A percentile compares a stretch with the other conserved stretches of the same genome.
phyloP scores from a whole-genome alignment of 345 rosid genomes.

The Sonneratia alba region DNA sequence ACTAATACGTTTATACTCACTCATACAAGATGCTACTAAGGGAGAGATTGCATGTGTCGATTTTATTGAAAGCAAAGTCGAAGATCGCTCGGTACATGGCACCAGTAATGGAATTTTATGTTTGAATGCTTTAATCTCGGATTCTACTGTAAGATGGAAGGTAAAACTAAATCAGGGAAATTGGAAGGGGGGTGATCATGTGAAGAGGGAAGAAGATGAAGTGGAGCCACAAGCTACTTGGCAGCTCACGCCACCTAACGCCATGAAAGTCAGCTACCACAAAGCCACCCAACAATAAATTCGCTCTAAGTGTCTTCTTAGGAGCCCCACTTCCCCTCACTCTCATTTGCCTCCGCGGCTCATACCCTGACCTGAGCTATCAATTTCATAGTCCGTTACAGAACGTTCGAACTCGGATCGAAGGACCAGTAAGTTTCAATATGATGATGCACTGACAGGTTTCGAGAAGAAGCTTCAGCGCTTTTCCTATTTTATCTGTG shows the following conservation, averaged over 20 bases:
- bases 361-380: too few species aligned
- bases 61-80: too few species aligned
- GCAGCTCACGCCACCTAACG: constrained; percentile 18
- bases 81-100: too few species aligned
- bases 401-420: not conserved
- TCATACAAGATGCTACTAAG: not conserved
- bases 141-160: not conserved
- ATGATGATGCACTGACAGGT: not conserved
- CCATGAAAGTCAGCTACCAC: constrained; percentile 1
- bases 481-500: not conserved
- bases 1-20: too few species aligned
- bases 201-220: constrained; percentile 9
- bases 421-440: not conserved
- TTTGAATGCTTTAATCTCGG: not conserved
- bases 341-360: not conserved
- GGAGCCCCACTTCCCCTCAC: not conserved
- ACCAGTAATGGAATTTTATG: not conserved
- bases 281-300: too few species aligned
- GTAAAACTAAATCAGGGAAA: not conserved
- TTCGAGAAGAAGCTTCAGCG: not conserved
- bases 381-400: not conserved
- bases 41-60: too few species aligned
- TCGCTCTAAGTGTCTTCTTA: too few species aligned
- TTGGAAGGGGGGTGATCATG: not conserved
- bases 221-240: constrained; percentile 17